Conservation (phyloP, 1,284 basidiomycete species). For the Irpex rosettiformis region DNA sequence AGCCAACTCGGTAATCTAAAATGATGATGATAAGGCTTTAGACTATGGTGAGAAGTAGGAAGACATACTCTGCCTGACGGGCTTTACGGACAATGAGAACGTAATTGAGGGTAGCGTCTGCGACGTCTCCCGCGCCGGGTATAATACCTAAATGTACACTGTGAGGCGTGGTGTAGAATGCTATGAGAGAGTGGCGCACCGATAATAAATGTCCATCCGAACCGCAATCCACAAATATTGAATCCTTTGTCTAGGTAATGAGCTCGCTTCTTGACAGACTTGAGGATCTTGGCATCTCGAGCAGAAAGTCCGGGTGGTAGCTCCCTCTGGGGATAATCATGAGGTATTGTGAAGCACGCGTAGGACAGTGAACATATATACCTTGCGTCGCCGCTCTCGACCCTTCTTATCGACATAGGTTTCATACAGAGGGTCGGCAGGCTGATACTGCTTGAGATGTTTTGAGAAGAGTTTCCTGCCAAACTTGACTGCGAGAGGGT, state of each 20-base stretch:
- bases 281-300: conserved; percentile 75
- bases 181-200: conserved; percentile 32
- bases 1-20: conserved; percentile 66
- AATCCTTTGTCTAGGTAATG: conserved; percentile 94
- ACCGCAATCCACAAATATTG: conserved; percentile 76
- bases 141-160: conserved; percentile 48
- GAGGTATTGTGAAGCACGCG: conserved; percentile 4
- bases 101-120: conserved; percentile 71
- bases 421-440: conserved; percentile 81
- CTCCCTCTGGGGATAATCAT: conserved; percentile 46
- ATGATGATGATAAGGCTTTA: conserved; percentile 22
- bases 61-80: conserved; percentile 55
- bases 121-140: conserved; percentile 68
- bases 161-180: not conserved
- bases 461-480: conserved; percentile 60
- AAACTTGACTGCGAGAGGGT: conserved; percentile 39
- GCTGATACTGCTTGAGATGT: conserved; percentile 63
- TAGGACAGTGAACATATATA: conserved; percentile 29
- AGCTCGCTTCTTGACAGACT: conserved; percentile 74
- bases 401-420: conserved; percentile 64
- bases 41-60: not conserved
- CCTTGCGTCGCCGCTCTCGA: conserved; percentile 67
- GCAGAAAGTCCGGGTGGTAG: conserved; percentile 77
- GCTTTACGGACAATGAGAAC: conserved; percentile 77
- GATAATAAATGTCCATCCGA: conserved; percentile 86